phyloP scores from a whole-genome alignment of 2,329 filamentous ascomycete genomes.

The Nannizziopsis barbatae region DNA sequence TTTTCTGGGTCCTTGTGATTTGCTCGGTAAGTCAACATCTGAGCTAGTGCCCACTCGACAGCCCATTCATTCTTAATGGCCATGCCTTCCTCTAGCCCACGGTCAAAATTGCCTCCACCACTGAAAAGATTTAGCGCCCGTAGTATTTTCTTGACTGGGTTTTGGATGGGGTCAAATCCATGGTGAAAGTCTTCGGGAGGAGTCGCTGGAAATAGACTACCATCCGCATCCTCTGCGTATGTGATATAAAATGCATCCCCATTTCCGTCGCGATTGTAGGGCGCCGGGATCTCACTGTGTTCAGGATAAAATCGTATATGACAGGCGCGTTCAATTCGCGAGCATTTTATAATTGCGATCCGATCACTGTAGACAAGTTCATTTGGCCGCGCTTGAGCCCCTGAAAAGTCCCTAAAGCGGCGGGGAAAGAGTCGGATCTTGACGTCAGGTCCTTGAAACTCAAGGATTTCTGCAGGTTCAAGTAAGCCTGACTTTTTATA shows the following conservation, averaged over 20 bases:
- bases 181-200: constrained; percentile 36
- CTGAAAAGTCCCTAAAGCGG: constrained; percentile 30
- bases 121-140: constrained; percentile 62
- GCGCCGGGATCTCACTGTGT: constrained; percentile 42
- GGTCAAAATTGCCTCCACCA: constrained; percentile 65
- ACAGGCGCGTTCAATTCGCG: constrained; percentile 46
- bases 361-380: constrained; percentile 41
- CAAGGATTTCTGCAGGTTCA: constrained; percentile 52
- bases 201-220: constrained; percentile 14
- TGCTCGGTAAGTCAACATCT: constrained; percentile 63
- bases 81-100: constrained; percentile 62
- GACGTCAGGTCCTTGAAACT: constrained; percentile 23
- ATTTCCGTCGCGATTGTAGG: constrained; percentile 55
- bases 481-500: constrained; percentile 32
- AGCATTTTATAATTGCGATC: constrained; percentile 28
- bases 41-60: constrained; percentile 53
- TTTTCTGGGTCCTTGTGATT: constrained; percentile 41
- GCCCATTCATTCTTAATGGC: constrained; percentile 54
- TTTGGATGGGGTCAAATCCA: constrained; percentile 42
- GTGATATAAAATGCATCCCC: constrained; percentile 58
- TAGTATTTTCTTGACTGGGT: constrained; percentile 31
- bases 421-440: constrained; percentile 45
- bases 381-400: constrained; percentile 41
- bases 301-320: constrained; percentile 46
- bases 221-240: constrained; percentile 24